Evolutionary conservation across 2,329 filamentous ascomycete species (phyloP).

Genomic region (Pseudomassariella vexata): DNA sequence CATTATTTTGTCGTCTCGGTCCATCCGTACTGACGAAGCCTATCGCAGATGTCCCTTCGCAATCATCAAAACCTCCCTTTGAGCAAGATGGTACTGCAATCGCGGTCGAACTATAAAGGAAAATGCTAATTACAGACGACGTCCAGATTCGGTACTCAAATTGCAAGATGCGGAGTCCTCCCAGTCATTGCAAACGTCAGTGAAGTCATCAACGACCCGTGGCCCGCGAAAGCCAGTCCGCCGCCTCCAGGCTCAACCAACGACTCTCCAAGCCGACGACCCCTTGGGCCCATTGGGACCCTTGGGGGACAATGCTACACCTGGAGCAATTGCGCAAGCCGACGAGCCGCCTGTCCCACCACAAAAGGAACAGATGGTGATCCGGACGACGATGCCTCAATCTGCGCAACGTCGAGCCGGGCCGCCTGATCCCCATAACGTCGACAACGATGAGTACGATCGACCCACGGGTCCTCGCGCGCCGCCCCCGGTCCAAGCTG

Average conservation of each 20-base stretch:
- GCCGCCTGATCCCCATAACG: constrained; percentile 54
- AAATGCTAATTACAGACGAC: too few relatives aligned
- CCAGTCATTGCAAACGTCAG: constrained; percentile 22
- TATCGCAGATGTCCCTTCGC: constrained; percentile 33
- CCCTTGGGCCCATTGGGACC: constrained; percentile 74
- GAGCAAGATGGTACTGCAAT: constrained; percentile 16
- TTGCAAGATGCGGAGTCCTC: constrained; percentile 20
- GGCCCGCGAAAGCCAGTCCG: constrained; percentile 32
- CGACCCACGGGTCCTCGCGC: constrained; percentile 49
- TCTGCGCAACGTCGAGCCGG: constrained; percentile 36
- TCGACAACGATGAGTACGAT: constrained; percentile 62
- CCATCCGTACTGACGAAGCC: constrained; percentile 4
- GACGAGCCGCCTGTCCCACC: constrained; percentile 63
- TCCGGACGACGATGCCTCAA: constrained; percentile 51
- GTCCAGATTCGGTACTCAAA: constrained; percentile 5
- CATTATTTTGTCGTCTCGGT: too few relatives aligned
- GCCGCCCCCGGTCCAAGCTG: constrained; percentile 59
- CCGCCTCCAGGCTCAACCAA: constrained; percentile 67
- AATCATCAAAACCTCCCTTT: constrained; percentile 24
- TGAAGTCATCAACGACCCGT: constrained; percentile 20
- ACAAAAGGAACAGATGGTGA: constrained; percentile 59
- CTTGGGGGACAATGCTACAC: constrained; percentile 42
- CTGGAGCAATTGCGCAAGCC: constrained; percentile 22
- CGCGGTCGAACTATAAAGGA: too few relatives aligned
- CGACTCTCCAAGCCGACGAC: constrained; percentile 71